These are phyloP conservation scores for Paxillus involutus DNA, from an alignment of 768 basidiomycete genomes.

Conservation along the genomic window DNA sequence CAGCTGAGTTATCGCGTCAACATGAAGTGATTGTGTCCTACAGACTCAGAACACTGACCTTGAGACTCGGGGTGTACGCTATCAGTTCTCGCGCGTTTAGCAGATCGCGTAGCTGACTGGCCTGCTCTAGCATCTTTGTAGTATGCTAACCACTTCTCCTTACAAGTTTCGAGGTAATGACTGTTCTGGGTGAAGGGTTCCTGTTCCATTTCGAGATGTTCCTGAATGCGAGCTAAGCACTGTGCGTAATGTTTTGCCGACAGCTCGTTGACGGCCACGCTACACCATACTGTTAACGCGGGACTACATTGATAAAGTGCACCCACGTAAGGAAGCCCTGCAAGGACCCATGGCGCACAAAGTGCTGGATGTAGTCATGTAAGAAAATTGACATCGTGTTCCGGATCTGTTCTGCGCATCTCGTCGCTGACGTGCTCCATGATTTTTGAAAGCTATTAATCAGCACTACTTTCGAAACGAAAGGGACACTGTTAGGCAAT, in stretches of 20 bases:
- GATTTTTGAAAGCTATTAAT: conserved; percentile 26
- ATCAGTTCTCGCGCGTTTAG: neutral
- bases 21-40: neutral
- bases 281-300: conserved; percentile 1
- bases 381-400: conserved; percentile 23
- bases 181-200: conserved; percentile 33
- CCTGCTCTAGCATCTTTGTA: conserved; percentile 4
- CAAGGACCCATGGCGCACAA: conserved; percentile 34
- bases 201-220: conserved; percentile 34
- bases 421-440: conserved; percentile 29
- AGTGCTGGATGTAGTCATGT: conserved; percentile 25
- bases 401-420: conserved; percentile 27
- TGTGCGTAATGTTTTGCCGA: conserved; percentile 16
- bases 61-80: neutral
- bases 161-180: conserved; percentile 9
- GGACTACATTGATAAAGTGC: neutral
- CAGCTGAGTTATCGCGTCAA: neutral
- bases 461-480: conserved; percentile 29
- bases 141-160: conserved; percentile 12
- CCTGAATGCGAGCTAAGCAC: conserved; percentile 9
- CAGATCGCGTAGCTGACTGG: neutral
- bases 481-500: conserved; percentile 35
- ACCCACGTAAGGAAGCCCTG: conserved; percentile 30
- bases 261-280: conserved; percentile 20
- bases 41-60: neutral